A percentile compares a stretch with the other conserved stretches of the same genome.
phyloP scores from a whole-genome alignment of 1,139 yeast genomes.

The Saccharomyces uvarum region DNA sequence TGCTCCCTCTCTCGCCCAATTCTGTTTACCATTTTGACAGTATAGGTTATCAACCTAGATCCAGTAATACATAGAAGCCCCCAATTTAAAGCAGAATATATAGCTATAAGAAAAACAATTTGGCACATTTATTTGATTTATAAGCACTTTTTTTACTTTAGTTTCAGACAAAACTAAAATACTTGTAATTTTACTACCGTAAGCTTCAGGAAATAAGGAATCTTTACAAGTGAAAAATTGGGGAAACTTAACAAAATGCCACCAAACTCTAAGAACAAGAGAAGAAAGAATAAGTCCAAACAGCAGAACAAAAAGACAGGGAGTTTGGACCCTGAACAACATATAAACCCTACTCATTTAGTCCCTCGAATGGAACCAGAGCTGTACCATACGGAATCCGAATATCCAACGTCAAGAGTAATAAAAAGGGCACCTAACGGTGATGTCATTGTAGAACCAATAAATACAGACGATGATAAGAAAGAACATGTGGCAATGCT shows the following conservation, averaged over 20 bases:
- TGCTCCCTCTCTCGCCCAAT: background rate
- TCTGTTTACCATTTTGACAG: constrained; percentile 1
- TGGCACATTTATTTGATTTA: background rate
- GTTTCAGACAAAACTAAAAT: background rate
- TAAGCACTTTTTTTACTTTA: background rate
- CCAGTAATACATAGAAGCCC: background rate
- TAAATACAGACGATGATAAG: constrained; percentile 12
- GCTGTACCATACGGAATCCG: constrained; percentile 49
- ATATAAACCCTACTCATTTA: background rate
- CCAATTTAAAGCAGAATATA: background rate
- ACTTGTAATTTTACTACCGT: background rate
- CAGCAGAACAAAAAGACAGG: constrained; percentile 11
- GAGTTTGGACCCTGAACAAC: constrained; percentile 1
- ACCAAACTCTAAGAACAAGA: constrained; percentile 24
- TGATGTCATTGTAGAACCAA: constrained; percentile 53
- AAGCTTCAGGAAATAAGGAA: background rate
- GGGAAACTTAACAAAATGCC: constrained; percentile 14
- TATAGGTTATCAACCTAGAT: background rate
- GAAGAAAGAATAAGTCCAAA: constrained; percentile 24
- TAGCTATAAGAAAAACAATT: background rate
- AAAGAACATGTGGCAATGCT: constrained; percentile 39
- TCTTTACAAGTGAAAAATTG: constrained; percentile 1
- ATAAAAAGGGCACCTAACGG: constrained; percentile 70
- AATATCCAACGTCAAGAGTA: constrained; percentile 65
- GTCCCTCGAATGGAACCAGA: constrained; percentile 34